phyloP scores from a whole-genome alignment of 1,284 basidiomycete species.

The Ganoderma lucidum region DNA sequence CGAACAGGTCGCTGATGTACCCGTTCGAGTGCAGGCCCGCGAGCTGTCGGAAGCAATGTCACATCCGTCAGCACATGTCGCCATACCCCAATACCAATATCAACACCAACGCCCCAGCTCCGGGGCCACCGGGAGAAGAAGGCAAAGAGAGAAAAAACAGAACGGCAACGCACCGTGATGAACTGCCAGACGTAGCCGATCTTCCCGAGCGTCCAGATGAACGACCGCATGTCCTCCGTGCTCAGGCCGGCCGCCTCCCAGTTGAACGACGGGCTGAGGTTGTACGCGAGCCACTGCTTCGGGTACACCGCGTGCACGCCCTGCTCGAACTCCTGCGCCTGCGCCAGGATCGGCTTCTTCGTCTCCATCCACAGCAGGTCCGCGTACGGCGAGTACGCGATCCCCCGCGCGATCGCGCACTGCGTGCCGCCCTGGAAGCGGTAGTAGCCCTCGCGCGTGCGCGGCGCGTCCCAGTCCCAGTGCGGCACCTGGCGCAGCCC shows the following conservation, averaged over 20 bases:
- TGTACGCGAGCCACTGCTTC: conserved; percentile 94
- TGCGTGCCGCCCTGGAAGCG: conserved; percentile 97
- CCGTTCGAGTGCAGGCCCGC: conserved; percentile 97
- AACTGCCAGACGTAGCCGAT: conserved; percentile 98
- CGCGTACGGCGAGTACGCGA: conserved; percentile 94
- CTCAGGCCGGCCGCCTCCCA: conserved; percentile 92
- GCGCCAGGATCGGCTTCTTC: conserved; percentile 92
- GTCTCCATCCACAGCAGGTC: conserved; percentile 99
- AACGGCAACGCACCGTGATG: conserved; percentile 79
- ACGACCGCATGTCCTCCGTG: conserved; percentile 87
- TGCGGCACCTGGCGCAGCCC: conserved; percentile 76
- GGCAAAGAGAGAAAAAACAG: background rate
- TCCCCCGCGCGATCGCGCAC: conserved; percentile 92
- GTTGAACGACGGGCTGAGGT: conserved; percentile 93
- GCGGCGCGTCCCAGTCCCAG: conserved; percentile 96
- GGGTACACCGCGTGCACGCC: conserved; percentile 87
- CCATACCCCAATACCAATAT: background rate
- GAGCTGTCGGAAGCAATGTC: conserved; percentile 61
- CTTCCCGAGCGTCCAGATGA: conserved; percentile 93
- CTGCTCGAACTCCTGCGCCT: conserved; percentile 92
- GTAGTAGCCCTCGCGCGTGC: conserved; percentile 96
- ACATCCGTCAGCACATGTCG: conserved; percentile 6
- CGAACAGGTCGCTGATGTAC: conserved; percentile 96
- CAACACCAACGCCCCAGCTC: background rate
- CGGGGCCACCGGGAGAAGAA: background rate